Conservation (phyloP, 129 eudicot genomes). For the Mikania micrantha region DNA sequence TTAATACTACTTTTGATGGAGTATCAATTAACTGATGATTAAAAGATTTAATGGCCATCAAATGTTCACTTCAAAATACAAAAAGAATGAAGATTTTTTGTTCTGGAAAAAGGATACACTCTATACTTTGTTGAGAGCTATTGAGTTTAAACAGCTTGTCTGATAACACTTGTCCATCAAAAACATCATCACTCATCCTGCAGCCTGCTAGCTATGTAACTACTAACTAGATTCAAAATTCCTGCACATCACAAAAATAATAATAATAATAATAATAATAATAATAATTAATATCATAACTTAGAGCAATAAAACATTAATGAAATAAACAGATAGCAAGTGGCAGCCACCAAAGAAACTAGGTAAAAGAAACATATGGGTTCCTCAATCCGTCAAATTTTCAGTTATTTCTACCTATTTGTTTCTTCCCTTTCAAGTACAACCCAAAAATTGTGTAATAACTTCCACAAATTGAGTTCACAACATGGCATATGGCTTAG, state of each 20-base stretch:
- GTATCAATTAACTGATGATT: neutral
- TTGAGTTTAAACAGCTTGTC: constrained; percentile 86
- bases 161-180: constrained; percentile 57
- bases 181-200: constrained; percentile 77
- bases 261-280: constrained; percentile 5
- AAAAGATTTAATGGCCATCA: neutral
- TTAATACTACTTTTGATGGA: neutral
- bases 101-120: constrained; percentile 71
- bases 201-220: constrained; percentile 52
- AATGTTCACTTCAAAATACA: neutral
- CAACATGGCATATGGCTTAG: neutral
- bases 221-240: constrained; percentile 27
- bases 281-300: neutral
- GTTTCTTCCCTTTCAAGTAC: neutral
- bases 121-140: constrained; percentile 91
- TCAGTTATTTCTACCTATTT: constrained; percentile 2
- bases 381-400: constrained; percentile 4
- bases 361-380: neutral
- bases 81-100: neutral
- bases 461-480: neutral
- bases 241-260: constrained; percentile 28
- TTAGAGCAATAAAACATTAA: neutral
- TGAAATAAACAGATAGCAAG: neutral
- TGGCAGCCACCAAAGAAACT: neutral
- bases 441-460: neutral